phyloP scores from a whole-genome alignment of 805 yeast species.

The Yamadazyma phyllophila region DNA sequence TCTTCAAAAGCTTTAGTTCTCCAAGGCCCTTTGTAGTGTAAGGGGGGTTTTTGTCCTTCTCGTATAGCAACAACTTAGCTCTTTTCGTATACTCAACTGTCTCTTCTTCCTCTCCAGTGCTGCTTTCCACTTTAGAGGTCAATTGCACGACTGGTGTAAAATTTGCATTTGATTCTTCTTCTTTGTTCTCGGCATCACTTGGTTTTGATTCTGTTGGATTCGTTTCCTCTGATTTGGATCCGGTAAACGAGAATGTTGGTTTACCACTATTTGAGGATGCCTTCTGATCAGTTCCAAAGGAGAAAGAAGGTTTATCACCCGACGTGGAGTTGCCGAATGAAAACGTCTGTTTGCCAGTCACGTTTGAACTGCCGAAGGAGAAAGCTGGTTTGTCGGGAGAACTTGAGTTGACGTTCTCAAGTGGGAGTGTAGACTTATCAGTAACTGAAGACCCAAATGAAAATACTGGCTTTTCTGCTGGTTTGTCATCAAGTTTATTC shows the following conservation, averaged over 20 bases:
- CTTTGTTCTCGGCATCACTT: conserved; percentile 43
- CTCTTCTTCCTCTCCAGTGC: conserved; percentile 88
- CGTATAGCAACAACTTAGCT: conserved; percentile 66
- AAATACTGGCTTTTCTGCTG: conserved; percentile 9
- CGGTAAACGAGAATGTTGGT: not conserved
- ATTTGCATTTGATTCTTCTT: conserved; percentile 48
- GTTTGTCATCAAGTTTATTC: conserved; percentile 4
- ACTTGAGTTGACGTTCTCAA: conserved; percentile 8
- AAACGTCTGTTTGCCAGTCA: no score
- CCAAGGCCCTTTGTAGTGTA: conserved; percentile 77
- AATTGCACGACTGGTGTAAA: conserved; percentile 37
- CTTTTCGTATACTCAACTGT: conserved; percentile 59
- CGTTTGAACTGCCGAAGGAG: conserved; percentile 9
- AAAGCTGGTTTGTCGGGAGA: conserved; percentile 14
- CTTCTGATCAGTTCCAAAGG: conserved; percentile 14
- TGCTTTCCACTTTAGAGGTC: conserved; percentile 47
- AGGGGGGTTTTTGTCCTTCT: conserved; percentile 40
- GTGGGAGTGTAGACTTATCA: conserved; percentile 14
- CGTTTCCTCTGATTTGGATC: not conserved
- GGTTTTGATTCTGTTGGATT: conserved; percentile 25
- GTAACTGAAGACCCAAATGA: conserved; percentile 3
- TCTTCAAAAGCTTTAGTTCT: conserved; percentile 67
- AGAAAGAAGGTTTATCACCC: conserved; percentile 6
- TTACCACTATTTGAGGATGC: conserved; percentile 1
- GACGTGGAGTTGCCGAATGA: no score